phyloP scores from a whole-genome alignment of 2,329 filamentous ascomycete species.

The Talaromyces sp. region DNA sequence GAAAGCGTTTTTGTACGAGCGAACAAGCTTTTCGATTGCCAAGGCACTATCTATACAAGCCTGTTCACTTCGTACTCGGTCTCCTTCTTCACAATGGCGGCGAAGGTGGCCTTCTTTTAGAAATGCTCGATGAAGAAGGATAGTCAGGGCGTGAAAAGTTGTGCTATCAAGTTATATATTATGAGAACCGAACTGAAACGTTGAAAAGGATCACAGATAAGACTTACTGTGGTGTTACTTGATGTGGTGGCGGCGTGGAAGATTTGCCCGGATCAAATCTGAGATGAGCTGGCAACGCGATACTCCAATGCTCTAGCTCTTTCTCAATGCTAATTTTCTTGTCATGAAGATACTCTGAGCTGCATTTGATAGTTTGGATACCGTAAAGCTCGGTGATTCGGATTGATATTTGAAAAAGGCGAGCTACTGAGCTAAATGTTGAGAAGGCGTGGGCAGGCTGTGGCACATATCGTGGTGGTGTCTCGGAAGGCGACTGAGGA shows the following conservation, averaged over 20 bases:
- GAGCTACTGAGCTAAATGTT: slow-evolving; percentile 9
- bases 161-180: slow-evolving; percentile 5
- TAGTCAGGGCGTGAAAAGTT: slow-evolving; percentile 10
- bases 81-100: slow-evolving; percentile 2
- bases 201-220: background rate
- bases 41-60: slow-evolving; percentile 11
- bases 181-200: background rate
- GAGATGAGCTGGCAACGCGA: background rate
- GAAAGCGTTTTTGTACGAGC: slow-evolving; percentile 14
- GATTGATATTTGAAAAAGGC: slow-evolving; percentile 14
- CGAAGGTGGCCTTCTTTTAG: slow-evolving; percentile 12
- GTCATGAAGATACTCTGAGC: background rate
- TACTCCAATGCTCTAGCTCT: slow-evolving; percentile 7
- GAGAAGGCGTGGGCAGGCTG: slow-evolving; percentile 6
- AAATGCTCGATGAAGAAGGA: slow-evolving; percentile 12
- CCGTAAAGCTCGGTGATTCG: slow-evolving; percentile 11
- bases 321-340: slow-evolving; percentile 1
- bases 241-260: slow-evolving; percentile 12
- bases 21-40: slow-evolving; percentile 11
- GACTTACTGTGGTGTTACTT: slow-evolving; percentile 14
- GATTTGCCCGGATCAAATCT: slow-evolving; percentile 7
- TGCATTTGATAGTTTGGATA: background rate
- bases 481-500: slow-evolving; percentile 1
- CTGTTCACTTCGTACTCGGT: slow-evolving; percentile 4
- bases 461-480: background rate